Evolutionary conservation across 257 asterid species (phyloP).

Genomic region (Solanum commersonii): DNA sequence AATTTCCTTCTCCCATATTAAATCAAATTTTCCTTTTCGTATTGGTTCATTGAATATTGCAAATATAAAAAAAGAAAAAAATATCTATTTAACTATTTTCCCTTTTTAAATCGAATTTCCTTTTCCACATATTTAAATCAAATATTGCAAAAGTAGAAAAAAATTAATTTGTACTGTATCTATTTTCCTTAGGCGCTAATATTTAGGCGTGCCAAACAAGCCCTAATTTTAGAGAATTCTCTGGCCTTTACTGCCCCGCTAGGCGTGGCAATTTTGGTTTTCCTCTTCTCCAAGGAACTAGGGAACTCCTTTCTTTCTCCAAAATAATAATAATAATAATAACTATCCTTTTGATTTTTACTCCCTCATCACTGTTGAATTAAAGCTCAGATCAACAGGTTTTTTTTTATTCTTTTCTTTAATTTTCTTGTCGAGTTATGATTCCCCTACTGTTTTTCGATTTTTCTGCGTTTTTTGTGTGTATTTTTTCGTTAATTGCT

Average conservation of each 20-base stretch:
- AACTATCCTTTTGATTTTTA: background rate
- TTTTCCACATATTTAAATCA: background rate
- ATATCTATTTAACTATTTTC: background rate
- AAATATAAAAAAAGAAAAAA: background rate
- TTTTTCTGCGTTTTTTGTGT: background rate
- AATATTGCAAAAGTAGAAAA: background rate
- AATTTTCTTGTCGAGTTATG: background rate
- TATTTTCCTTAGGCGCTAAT: background rate
- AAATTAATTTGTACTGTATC: too few relatives aligned
- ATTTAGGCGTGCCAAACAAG: conserved; percentile 1
- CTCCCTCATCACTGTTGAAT: conserved; percentile 3
- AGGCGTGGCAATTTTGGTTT: background rate
- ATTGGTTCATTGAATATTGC: background rate
- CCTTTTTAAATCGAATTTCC: background rate
- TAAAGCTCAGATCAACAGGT: conserved; percentile 16
- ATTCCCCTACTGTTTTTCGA: background rate
- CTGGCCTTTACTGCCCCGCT: background rate
- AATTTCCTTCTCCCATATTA: background rate
- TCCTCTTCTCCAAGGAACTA: conserved; percentile 34
- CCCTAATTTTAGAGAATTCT: conserved; percentile 29
- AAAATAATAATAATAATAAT: background rate
- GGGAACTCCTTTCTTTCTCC: conserved; percentile 8
- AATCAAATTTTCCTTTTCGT: background rate
- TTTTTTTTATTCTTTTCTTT: background rate
- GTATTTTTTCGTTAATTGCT: background rate